Base-by-base conservation (phyloP, 2,329 filamentous ascomycete species). In the Byssochlamys sp. region DNA sequence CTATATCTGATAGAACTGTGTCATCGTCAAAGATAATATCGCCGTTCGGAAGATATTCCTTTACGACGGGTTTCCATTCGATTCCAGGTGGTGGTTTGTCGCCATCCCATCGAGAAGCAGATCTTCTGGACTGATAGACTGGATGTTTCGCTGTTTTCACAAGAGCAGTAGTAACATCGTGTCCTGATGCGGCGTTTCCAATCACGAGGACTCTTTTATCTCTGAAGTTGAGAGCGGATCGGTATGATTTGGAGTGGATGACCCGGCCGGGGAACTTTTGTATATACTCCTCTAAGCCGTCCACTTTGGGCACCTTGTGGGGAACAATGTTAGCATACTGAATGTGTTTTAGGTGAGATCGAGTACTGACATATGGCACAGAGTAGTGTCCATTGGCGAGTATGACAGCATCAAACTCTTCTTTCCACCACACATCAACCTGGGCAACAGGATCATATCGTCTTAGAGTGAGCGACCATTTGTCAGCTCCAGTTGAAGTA, bases 101-200 rank as follows among this genome's bases (percentile, higher is more conserved):
- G 10, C 79, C 79, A 53, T 84, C 81, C 76, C 81, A 83, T 4
- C 75, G 71, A 0, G 76, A 77, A 2, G 66, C 68, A 1, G 79
- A 79, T 9, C 81, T 71, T 1, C 79, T 72, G 0, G 81, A 84
- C 57, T 81, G 77, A 59, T 80, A 80, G 0, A 84, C 72, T 0
- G 81, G 80, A 0, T 69, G 68, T 0, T 67, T 59, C 0, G 75
- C 77, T 0, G 68, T 64, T 75, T 71, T 2, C 55, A 75, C 68
- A 0, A 83, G 72, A 54, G 81, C 78, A 55, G 77, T 74, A 1
- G 79, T 76, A 31, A 84, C 83, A 60, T 86, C 84, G 26, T 81
- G 78, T 0, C 80, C 83, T 0, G 83, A 86, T 1, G 85, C 82
- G 1, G 80, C 83, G 1, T 80, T 83, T 3, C 84, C 83, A 0